A percentile compares a stretch with the other conserved stretches of the same genome.
phyloP scores from a whole-genome alignment of 1,284 basidiomycete genomes.

The Irpex sp. region DNA sequence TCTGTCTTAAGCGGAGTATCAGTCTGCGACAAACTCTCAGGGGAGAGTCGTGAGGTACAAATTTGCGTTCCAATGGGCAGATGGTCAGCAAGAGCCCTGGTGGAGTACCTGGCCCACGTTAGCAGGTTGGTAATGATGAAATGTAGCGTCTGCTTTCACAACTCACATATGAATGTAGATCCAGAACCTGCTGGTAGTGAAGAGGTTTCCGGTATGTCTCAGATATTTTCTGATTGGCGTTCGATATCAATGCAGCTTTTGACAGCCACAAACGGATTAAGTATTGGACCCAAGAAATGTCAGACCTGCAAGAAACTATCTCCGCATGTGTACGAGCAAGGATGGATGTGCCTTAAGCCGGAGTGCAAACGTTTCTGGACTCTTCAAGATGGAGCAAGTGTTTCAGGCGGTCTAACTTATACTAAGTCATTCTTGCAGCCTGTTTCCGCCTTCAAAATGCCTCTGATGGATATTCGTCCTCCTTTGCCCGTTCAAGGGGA shows the following conservation, averaged over 20 bases:
- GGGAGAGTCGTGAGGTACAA: slow-evolving; percentile 75
- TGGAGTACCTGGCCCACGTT: slow-evolving; percentile 43
- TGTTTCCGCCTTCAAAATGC: slow-evolving; percentile 24
- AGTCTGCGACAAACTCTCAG: slow-evolving; percentile 51
- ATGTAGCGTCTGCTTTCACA: background rate
- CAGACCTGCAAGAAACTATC: slow-evolving; percentile 35
- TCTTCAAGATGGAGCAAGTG: slow-evolving; percentile 28
- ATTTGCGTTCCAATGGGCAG: slow-evolving; percentile 85
- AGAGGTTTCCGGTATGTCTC: too few relatives aligned
- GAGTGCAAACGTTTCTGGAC: slow-evolving; percentile 66
- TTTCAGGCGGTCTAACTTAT: slow-evolving; percentile 51
- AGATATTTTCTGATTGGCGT: too few relatives aligned
- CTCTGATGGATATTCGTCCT: slow-evolving; percentile 39
- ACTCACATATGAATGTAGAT: background rate
- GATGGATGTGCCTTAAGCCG: slow-evolving; percentile 73
- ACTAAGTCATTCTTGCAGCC: slow-evolving; percentile 53
- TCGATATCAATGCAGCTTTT: too few relatives aligned
- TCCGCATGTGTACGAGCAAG: slow-evolving; percentile 59
- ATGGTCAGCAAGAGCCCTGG: slow-evolving; percentile 71
- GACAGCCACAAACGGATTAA: too few relatives aligned
- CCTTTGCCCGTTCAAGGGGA: slow-evolving; percentile 36
- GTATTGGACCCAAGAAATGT: slow-evolving; percentile 16
- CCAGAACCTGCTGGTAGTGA: background rate
- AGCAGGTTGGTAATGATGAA: background rate
- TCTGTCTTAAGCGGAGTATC: slow-evolving; percentile 64